Evolutionary conservation across 1,284 basidiomycete species (phyloP), one percentile per base, ranked within the genome.

Genomic region (Xerocomus minutiporus): DNA sequence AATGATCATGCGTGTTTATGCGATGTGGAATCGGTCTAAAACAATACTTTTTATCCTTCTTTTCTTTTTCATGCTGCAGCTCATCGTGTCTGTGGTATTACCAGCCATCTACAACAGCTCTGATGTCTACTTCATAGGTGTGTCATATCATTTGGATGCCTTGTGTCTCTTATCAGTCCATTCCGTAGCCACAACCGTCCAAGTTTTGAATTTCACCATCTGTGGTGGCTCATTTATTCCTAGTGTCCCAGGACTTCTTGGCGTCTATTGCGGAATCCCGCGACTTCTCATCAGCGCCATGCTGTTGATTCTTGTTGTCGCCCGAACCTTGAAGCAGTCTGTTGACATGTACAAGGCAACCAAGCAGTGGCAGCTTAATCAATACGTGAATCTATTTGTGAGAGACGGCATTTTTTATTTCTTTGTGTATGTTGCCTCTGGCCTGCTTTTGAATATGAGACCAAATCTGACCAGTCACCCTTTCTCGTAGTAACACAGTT

Each of bases 391-490:
- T 25, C 44, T 38, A 11, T 32, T 57, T 15, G 36, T 41, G 20
- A 43, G 26, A 8, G 56, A 56, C 8, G 48, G 54, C 1, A 9
- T 56, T 23, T 26, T 56, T 35, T 57, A 57, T 25, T 52, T 57
- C 26, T 3, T 52, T 7, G 8, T 34, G 56, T 56, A 44, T 11
- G 51, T 52, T 11, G 5, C 29, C 5, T 25, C 31, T 13, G 6
- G 9, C 44, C 2, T 35, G 20, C 23, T 44, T 7, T 35, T 7
- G 17, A 12, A 20, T 11, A 34, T 13, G 23, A 26, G 9, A 13
- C 15, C 7, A 25, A 8, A 20, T 20, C 17, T 7, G 3, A 29
- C 29, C 29, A 9, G 29, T 29, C 8, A 11, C 8, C 29, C 25
- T 20, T 25, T 34, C 8, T 31, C 20, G 17, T 32, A 46, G 45